Conservation (phyloP, 805 yeast genomes). For the Blastobotrys attinorum region DNA sequence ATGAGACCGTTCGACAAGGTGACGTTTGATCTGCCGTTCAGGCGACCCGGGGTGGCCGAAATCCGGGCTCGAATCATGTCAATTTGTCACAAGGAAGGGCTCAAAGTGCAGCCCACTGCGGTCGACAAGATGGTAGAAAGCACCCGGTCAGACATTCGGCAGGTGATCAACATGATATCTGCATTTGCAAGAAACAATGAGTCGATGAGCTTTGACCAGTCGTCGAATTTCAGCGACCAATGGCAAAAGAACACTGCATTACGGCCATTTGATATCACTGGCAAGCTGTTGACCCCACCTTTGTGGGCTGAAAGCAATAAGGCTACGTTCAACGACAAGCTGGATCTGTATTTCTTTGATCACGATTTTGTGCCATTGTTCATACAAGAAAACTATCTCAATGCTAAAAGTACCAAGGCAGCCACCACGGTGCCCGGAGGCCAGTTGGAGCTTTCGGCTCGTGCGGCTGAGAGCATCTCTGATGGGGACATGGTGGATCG, state of each 20-base stretch:
- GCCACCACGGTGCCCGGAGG: conserved; percentile 32
- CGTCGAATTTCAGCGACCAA: conserved; percentile 50
- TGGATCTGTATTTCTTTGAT: conserved; percentile 87
- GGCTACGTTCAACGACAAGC: conserved; percentile 67
- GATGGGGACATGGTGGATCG: conserved; percentile 74
- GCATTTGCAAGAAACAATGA: conserved; percentile 73
- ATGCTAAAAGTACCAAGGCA: conserved; percentile 40
- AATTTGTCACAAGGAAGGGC: conserved; percentile 76
- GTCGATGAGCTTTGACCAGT: conserved; percentile 51
- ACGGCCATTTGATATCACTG: conserved; percentile 87
- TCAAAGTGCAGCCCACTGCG: conserved; percentile 70
- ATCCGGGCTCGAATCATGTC: conserved; percentile 81
- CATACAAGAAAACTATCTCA: conserved; percentile 89
- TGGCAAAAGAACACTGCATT: conserved; percentile 90
- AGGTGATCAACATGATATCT: conserved; percentile 81
- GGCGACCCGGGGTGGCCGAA: conserved; percentile 80
- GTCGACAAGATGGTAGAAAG: conserved; percentile 79
- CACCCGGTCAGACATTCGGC: conserved; percentile 88
- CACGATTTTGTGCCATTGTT: conserved; percentile 90
- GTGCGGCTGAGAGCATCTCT: conserved; percentile 85
- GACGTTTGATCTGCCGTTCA: conserved; percentile 70
- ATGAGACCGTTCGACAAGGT: conserved; percentile 92
- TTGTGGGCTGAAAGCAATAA: conserved; percentile 45
- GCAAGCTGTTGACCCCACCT: conserved; percentile 53
- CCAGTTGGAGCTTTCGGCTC: conserved; percentile 51